Conservation (phyloP, 371 early-diverging fungal genomes). For the Haplosporangium sp. region DNA sequence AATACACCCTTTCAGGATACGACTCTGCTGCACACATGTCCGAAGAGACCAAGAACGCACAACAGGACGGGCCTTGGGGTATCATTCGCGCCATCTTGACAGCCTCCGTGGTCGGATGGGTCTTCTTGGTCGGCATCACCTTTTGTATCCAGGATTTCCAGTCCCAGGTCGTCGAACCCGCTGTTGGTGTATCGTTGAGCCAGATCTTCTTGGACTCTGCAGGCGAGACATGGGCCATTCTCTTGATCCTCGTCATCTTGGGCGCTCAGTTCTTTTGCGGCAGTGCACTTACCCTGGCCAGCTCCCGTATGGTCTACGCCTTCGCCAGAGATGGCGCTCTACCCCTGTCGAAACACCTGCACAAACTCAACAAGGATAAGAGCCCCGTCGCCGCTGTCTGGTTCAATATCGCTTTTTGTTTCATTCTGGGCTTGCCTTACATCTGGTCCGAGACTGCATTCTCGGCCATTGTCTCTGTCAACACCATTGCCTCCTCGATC, state of each 20-base stretch:
- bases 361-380: conserved; percentile 57
- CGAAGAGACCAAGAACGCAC: conserved; percentile 75
- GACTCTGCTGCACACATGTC: conserved; percentile 64
- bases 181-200: conserved; percentile 59
- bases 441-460: conserved; percentile 65
- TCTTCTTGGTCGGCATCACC: conserved; percentile 55
- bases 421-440: conserved; percentile 61
- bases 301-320: conserved; percentile 78
- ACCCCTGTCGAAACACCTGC: conserved; percentile 64
- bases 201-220: conserved; percentile 67
- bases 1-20: conserved; percentile 69
- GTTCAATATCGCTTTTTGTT: conserved; percentile 57
- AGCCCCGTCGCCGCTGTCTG: conserved; percentile 59
- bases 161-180: conserved; percentile 52
- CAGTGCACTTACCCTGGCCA: conserved; percentile 62
- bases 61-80: conserved; percentile 69
- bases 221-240: conserved; percentile 59
- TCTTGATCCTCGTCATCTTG: conserved; percentile 65
- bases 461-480: conserved; percentile 74
- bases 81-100: conserved; percentile 64
- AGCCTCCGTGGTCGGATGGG: conserved; percentile 57
- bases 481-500: conserved; percentile 75
- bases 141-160: conserved; percentile 59
- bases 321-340: conserved; percentile 79
- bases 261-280: conserved; percentile 70